phyloP scores from a whole-genome alignment of 2,329 filamentous ascomycete species.

The Dissoconium aciculare region DNA sequence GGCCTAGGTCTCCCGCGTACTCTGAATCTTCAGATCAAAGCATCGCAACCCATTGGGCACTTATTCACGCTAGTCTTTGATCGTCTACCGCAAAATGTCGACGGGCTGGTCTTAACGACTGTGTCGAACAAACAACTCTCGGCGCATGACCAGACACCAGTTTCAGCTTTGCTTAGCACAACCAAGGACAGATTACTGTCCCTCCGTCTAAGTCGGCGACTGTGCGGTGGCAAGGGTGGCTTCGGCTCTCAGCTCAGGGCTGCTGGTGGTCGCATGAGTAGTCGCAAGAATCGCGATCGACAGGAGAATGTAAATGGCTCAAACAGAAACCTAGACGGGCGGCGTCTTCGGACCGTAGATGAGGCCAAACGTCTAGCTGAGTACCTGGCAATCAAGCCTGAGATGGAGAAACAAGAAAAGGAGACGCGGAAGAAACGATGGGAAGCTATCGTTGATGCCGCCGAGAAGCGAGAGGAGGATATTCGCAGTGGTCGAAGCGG shows the following conservation, averaged over 20 bases:
- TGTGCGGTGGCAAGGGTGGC: conserved; percentile 90
- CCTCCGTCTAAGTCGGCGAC: conserved; percentile 60
- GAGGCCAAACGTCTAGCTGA: conserved; percentile 93
- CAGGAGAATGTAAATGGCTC: conserved; percentile 63
- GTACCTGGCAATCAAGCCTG: conserved; percentile 86
- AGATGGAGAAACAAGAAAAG: conserved; percentile 91
- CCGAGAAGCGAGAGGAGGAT: conserved; percentile 72
- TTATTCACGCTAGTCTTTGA: conserved; percentile 46
- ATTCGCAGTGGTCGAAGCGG: conserved; percentile 58
- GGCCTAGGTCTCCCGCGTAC: conserved; percentile 74
- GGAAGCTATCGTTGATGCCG: conserved; percentile 74
- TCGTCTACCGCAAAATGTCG: conserved; percentile 43
- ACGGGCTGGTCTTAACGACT: conserved; percentile 65
- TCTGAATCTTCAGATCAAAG: conserved; percentile 56
- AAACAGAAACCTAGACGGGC: conserved; percentile 82
- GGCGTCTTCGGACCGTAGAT: conserved; percentile 76
- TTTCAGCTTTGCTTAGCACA: conserved; percentile 47
- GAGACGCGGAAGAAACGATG: conserved; percentile 71
- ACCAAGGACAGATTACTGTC: conserved; percentile 52
- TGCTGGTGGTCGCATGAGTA: conserved; percentile 94
- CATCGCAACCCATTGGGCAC: conserved; percentile 50
- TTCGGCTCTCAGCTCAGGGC: conserved; percentile 95
- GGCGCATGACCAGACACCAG: conserved; percentile 36
- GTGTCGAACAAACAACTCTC: conserved; percentile 58
- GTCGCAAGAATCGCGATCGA: conserved; percentile 71